These are phyloP conservation scores for Lophiostoma macrostomum DNA, from an alignment of 495 filamentous ascomycete genomes.

Conservation along the genomic window DNA sequence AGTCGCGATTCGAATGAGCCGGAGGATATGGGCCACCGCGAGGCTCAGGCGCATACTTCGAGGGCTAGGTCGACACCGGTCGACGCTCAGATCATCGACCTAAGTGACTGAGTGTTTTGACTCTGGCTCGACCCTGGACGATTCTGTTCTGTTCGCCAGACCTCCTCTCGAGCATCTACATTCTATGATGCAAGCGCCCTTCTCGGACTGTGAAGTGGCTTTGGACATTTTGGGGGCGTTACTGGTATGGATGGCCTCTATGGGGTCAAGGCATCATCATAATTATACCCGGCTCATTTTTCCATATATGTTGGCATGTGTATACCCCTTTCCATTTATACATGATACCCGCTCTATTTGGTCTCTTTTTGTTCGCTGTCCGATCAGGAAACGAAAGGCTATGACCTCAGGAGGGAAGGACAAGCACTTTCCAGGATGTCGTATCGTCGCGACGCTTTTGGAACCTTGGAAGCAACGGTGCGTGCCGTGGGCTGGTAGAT, in stretches of 20 bases:
- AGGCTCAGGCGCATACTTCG: neutral
- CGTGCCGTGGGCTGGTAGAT: too few species aligned
- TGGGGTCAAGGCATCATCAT: neutral
- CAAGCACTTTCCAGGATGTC: too few species aligned
- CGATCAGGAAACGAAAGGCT: neutral
- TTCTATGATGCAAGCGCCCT: too few species aligned
- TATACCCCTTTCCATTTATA: neutral
- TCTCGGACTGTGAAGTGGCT: too few species aligned
- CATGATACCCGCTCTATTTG: neutral
- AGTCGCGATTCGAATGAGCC: slow-evolving; percentile 3
- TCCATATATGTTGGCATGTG: neutral
- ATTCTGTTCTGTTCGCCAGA: neutral
- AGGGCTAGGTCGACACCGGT: neutral
- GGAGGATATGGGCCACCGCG: neutral
- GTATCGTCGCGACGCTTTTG: too few species aligned
- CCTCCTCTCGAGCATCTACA: too few species aligned
- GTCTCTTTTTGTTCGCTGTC: neutral
- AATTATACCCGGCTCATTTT: slow-evolving; percentile 2
- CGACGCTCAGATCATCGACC: slow-evolving; percentile 17
- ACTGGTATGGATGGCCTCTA: too few species aligned
- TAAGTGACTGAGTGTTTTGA: slow-evolving; percentile 13
- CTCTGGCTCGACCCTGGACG: neutral
- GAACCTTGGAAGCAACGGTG: too few species aligned
- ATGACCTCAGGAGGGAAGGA: too few species aligned
- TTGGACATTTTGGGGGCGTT: too few species aligned